A percentile compares a stretch with the other conserved stretches of the same genome.
Conservation (phyloP, 2,329 filamentous ascomycete genomes). For the Akanthomyces uredinophilus region DNA sequence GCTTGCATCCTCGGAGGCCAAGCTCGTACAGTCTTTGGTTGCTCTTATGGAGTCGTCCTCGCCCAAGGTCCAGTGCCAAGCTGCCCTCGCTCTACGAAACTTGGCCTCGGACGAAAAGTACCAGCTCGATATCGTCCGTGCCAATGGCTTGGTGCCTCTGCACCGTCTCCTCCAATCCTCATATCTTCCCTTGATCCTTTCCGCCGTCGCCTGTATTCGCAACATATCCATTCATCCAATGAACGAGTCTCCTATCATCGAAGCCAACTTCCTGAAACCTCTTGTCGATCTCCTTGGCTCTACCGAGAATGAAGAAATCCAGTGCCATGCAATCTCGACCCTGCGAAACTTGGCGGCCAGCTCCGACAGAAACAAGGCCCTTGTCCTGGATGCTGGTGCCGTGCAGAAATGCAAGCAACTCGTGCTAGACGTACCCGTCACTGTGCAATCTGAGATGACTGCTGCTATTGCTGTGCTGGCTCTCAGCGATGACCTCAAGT, state of each 20-base stretch:
- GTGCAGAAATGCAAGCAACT: conserved; percentile 99
- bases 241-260: conserved; percentile 98
- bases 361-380: conserved; percentile 94
- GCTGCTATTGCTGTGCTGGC: conserved; percentile 97
- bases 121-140: conserved; percentile 92
- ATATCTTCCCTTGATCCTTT: conserved; percentile 91
- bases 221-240: conserved; percentile 98
- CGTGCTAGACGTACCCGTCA: conserved; percentile 85
- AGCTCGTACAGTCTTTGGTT: conserved; percentile 88
- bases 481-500: conserved; percentile 91
- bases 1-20: conserved; percentile 82
- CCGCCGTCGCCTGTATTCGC: conserved; percentile 93
- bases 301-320: conserved; percentile 97
- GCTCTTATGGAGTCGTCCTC: conserved; percentile 97
- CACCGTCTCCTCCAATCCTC: conserved; percentile 89
- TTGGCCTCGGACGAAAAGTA: conserved; percentile 98
- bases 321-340: conserved; percentile 97
- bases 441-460: conserved; percentile 98
- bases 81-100: conserved; percentile 87
- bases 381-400: conserved; percentile 93
- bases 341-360: conserved; percentile 92
- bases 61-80: conserved; percentile 96
- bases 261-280: conserved; percentile 91
- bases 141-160: conserved; percentile 77
- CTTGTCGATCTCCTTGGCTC: conserved; percentile 90